Percentiles rank a stretch among this genome's conserved stretches.
Conservation (phyloP, 1,284 basidiomycete species). For the Puccinia coronata region DNA sequence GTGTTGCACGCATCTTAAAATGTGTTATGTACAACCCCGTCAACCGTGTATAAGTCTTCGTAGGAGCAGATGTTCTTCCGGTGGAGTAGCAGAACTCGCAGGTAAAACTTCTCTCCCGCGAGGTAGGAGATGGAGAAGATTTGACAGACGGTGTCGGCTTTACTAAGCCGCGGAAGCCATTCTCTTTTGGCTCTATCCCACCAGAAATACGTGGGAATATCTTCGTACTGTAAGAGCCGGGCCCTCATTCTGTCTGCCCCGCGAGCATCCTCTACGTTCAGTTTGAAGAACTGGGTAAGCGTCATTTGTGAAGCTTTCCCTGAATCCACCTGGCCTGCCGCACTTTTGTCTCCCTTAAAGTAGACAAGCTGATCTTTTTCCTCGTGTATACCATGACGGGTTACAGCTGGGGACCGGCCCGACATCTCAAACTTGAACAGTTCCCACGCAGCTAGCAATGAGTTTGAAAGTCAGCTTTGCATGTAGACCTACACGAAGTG, state of each 20-base stretch:
- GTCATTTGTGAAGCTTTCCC: neutral
- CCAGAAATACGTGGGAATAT: neutral
- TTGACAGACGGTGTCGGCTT: neutral
- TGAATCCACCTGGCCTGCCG: neutral
- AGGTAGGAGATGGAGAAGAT: neutral
- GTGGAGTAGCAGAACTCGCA: neutral
- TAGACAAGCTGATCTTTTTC: neutral
- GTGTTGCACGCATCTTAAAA: neutral
- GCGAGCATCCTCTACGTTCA: neutral
- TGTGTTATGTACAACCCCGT: neutral
- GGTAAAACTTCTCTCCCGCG: neutral
- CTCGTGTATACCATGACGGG: neutral
- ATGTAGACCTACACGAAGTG: too few relatives aligned
- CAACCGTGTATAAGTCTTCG: neutral
- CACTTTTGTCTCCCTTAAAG: neutral
- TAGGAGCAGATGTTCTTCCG: neutral
- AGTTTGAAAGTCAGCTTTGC: too few relatives aligned
- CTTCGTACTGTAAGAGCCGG: neutral
- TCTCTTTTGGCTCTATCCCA: neutral
- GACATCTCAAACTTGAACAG: constrained; percentile 60
- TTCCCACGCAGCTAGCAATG: constrained; percentile 58
- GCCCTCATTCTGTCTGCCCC: neutral
- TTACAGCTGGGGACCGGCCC: constrained; percentile 12
- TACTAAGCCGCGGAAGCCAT: neutral
- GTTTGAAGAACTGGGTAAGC: neutral